Conservation (phyloP, 1,139 yeast species). For the Spencermartinsiella ligniputridi region DNA sequence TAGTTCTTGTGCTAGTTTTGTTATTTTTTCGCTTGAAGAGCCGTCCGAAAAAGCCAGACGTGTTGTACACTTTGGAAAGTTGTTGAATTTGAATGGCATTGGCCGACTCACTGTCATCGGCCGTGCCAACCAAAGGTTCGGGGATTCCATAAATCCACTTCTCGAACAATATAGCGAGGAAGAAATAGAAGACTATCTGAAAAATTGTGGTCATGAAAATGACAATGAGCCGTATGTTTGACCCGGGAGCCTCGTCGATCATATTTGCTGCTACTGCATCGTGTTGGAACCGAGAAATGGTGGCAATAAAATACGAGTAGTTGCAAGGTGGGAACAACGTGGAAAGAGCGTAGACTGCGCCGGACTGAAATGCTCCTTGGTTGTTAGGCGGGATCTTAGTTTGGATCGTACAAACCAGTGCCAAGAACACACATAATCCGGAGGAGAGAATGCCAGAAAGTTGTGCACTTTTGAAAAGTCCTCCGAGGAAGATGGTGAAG, state of each 20-base stretch:
- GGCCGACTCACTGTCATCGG: slow-evolving; percentile 15
- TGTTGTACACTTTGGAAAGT: slow-evolving; percentile 26
- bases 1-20: slow-evolving; percentile 9
- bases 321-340: slow-evolving; percentile 36
- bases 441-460: slow-evolving; percentile 35
- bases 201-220: slow-evolving; percentile 31
- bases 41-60: slow-evolving; percentile 7
- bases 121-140: slow-evolving; percentile 11
- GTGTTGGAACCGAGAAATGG: slow-evolving; percentile 29
- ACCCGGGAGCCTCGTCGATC: slow-evolving; percentile 27
- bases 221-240: slow-evolving; percentile 28
- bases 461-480: slow-evolving; percentile 32
- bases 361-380: slow-evolving; percentile 24
- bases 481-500: slow-evolving; percentile 32
- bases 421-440: slow-evolving; percentile 32
- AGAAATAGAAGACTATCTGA: slow-evolving; percentile 28
- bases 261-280: slow-evolving; percentile 22
- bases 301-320: slow-evolving; percentile 31
- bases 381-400: slow-evolving; percentile 24
- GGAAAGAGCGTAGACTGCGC: slow-evolving; percentile 30
- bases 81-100: slow-evolving; percentile 21
- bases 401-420: slow-evolving; percentile 32
- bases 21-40: background rate
- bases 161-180: slow-evolving; percentile 26
- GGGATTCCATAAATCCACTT: slow-evolving; percentile 25